Evolutionary conservation across 805 yeast genomes (phyloP).

Genomic region (Lipomyces starkeyi): DNA sequence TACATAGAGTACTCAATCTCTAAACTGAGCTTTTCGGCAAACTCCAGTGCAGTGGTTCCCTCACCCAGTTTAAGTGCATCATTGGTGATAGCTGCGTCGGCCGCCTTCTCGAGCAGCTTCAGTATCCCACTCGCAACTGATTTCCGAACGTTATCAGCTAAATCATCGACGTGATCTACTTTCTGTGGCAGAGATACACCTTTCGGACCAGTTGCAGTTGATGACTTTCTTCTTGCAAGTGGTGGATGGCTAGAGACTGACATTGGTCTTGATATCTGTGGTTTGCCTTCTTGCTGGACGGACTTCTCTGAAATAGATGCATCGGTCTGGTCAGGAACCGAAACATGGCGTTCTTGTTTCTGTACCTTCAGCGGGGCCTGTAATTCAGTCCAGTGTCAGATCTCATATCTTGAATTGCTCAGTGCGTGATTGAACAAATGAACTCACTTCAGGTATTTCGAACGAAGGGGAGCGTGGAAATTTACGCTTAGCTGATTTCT

Average conservation of each 20-base stretch:
- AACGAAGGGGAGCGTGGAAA: not conserved
- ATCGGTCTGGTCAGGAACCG: not conserved
- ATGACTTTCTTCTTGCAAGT: conserved; percentile 4
- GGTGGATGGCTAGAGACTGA: not conserved
- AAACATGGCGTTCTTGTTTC: not conserved
- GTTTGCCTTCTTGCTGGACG: conserved; percentile 3
- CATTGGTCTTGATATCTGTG: not conserved
- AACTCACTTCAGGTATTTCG: conserved; percentile 3
- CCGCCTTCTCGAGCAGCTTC: conserved; percentile 53
- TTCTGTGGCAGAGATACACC: not conserved
- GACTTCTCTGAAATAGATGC: not conserved
- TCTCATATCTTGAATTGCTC: not conserved
- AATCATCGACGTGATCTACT: conserved; percentile 17
- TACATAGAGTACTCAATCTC: conserved; percentile 60
- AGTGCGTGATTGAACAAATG: not conserved
- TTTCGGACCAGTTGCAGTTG: not conserved
- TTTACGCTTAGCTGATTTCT: not conserved
- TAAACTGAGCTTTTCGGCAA: conserved; percentile 54
- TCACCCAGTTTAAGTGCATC: conserved; percentile 32
- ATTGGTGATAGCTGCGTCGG: conserved; percentile 44
- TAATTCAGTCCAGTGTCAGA: not conserved
- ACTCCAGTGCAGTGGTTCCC: conserved; percentile 44
- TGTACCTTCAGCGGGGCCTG: not conserved
- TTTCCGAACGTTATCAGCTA: conserved; percentile 51
- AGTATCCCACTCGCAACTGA: conserved; percentile 61